Base-by-base conservation (phyloP, 1,139 yeast genomes). In the Diutina mesorugosa region DNA sequence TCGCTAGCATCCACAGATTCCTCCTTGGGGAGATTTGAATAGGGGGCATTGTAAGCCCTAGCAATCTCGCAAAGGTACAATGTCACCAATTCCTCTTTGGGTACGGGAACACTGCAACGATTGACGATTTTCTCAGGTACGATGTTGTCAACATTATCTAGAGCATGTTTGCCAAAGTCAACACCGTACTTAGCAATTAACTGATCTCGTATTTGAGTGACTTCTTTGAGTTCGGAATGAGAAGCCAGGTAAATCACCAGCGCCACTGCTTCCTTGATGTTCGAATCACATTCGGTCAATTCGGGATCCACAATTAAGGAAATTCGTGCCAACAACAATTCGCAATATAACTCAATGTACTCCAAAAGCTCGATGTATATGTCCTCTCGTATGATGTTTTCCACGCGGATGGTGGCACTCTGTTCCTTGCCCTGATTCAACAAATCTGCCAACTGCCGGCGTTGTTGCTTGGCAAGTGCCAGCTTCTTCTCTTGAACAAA, bases 351-450 rank as follows among this genome's bases (percentile, higher is more conserved):
- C 68, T 90, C 96, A 55, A 90, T 70, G 54, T 81, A 80, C 68
- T 91, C 97, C 58, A 90, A 74, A 28, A 91, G 72, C 68, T 91
- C 97, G 28, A 88, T 81, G 64, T 86, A 83, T 54, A 89, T 82
- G 66, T 91, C 97, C 63, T 89, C 95, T 45, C 93, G 79, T 32
- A 91, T 88, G 58, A 90, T 81, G 64, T 88, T 87, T 63, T 90
- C 97, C 3, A 90, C 95, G 56, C 96, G 72, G 59, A 90, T 90
- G 59, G 80, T 79, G 26, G 97, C 97, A 64, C 91, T 87, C 57
- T 86, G 84, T 61, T 89, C 93, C 66, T 88, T 89, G 6, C 91
- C 90, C 55, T 74, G 77, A 6, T 77, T 73, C 56, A 90, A 72
- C 29, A 90, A 71, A 56, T 86, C 90, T 0, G 96, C 96, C 72